A percentile compares a stretch with the other conserved stretches of the same genome.
phyloP scores from a whole-genome alignment of 192 early-diverging fungal species.

The Coemansia sp. region DNA sequence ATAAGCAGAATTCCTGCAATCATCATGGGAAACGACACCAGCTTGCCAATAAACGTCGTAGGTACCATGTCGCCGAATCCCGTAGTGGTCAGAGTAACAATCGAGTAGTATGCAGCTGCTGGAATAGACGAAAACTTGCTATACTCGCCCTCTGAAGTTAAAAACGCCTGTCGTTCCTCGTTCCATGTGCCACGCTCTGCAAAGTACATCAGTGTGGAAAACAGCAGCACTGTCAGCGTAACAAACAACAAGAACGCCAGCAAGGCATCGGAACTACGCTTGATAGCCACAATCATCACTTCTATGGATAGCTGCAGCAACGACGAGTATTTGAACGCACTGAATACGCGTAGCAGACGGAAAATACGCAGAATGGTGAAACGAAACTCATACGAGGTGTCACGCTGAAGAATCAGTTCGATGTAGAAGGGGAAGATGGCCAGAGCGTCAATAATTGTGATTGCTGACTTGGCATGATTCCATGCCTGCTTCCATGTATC shows the following conservation, averaged over 20 bases:
- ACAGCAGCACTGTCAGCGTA: slow-evolving; percentile 67
- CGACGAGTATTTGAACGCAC: slow-evolving; percentile 78
- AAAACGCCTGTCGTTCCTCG: slow-evolving; percentile 61
- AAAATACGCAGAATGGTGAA: slow-evolving; percentile 80
- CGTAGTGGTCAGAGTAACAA: slow-evolving; percentile 78
- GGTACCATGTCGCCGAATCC: slow-evolving; percentile 81
- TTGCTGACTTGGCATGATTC: slow-evolving; percentile 33
- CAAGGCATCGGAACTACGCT: slow-evolving; percentile 70
- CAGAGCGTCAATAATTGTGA: slow-evolving; percentile 70
- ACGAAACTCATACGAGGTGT: slow-evolving; percentile 75
- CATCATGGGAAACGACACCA: slow-evolving; percentile 79
- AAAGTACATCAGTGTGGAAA: slow-evolving; percentile 77
- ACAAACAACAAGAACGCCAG: slow-evolving; percentile 72
- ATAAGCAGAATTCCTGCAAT: slow-evolving; percentile 78
- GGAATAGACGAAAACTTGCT: slow-evolving; percentile 79
- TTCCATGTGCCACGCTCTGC: slow-evolving; percentile 78
- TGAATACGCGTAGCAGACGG: slow-evolving; percentile 73
- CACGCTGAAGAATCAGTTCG: slow-evolving; percentile 63
- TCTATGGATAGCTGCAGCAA: slow-evolving; percentile 80
- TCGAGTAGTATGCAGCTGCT: slow-evolving; percentile 72
- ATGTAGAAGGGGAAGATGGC: slow-evolving; percentile 80
- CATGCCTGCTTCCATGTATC: slow-evolving; percentile 64
- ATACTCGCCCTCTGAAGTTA: slow-evolving; percentile 64
- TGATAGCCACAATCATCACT: slow-evolving; percentile 77
- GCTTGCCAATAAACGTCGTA: slow-evolving; percentile 73